A percentile compares a stretch with the other conserved stretches of the same genome.
Evolutionary conservation across 345 rosid species (phyloP).

Genomic region (Eucalyptus cloeziana): DNA sequence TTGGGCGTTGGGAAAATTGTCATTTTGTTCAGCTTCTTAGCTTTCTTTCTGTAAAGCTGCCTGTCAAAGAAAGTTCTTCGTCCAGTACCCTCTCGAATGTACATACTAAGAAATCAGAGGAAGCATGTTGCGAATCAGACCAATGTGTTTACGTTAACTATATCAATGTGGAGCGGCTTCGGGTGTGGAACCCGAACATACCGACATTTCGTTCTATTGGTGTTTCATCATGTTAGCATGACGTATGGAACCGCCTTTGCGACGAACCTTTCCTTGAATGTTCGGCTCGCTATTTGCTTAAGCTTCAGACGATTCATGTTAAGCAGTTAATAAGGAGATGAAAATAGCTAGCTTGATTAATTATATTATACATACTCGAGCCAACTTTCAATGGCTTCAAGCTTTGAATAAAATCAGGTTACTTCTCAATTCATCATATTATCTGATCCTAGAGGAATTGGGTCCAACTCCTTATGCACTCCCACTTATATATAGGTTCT

Average conservation of each 20-base stretch:
- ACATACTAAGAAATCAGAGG: not conserved
- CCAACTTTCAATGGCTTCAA: not conserved
- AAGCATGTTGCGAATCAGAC: not conserved
- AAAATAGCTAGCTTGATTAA: not conserved
- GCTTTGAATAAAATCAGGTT: not conserved
- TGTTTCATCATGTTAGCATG: not conserved
- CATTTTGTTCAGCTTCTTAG: not conserved
- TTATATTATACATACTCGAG: not conserved
- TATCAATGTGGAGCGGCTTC: not conserved
- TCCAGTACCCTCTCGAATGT: not conserved
- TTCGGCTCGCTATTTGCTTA: not conserved
- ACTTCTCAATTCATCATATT: not conserved
- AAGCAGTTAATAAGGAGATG: not conserved
- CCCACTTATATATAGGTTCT: not conserved
- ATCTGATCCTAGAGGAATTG: not conserved
- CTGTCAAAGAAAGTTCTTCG: not conserved
- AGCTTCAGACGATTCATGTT: not conserved
- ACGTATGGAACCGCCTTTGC: not conserved
- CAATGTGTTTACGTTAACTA: not conserved
- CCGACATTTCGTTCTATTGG: not conserved
- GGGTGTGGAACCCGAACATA: not conserved
- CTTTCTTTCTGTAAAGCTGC: not conserved
- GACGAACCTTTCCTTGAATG: not conserved
- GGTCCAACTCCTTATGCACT: not conserved
- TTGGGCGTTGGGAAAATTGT: not conserved